These are phyloP conservation scores for Yarrowia divulgata DNA, from an alignment of 805 yeast genomes.

Conservation along the genomic window DNA sequence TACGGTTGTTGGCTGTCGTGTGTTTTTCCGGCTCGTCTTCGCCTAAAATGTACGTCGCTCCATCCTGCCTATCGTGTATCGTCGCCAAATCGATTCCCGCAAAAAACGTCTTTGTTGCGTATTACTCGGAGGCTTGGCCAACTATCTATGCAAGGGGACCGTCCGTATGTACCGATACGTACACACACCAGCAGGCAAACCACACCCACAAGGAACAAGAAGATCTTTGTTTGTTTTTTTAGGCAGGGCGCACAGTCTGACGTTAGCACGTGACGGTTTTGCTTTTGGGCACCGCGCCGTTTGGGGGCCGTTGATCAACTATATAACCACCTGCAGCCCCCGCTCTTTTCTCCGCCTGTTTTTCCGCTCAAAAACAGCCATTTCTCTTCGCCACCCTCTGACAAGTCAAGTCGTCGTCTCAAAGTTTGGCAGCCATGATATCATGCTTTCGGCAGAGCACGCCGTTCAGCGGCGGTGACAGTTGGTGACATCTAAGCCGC, in stretches of 20 bases:
- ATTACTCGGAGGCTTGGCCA: conserved; percentile 18
- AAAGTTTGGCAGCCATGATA: conserved; percentile 10
- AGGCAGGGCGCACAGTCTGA: not conserved
- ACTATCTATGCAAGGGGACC: conserved; percentile 9
- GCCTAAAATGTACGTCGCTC: not conserved
- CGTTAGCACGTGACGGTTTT: not conserved
- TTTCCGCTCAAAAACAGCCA: no score
- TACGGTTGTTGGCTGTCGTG: not conserved
- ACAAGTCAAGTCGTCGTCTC: not conserved
- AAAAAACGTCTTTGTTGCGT: not conserved
- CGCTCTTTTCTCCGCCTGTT: no score
- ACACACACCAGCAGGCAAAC: not conserved
- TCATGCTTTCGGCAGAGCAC: not conserved
- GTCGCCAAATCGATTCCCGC: not conserved
- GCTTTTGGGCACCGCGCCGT: not conserved
- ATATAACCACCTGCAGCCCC: not conserved
- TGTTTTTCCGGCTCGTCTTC: not conserved
- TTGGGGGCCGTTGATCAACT: not conserved
- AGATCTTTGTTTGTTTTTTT: not conserved
- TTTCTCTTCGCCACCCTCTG: no score
- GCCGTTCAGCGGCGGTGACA: not conserved
- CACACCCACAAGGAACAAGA: not conserved
- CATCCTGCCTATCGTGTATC: no score
- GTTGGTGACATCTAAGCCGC: conserved; percentile 1
- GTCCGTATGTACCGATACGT: not conserved